phyloP scores from a whole-genome alignment of 2,329 filamentous ascomycete species.

The Fusarium hostae region DNA sequence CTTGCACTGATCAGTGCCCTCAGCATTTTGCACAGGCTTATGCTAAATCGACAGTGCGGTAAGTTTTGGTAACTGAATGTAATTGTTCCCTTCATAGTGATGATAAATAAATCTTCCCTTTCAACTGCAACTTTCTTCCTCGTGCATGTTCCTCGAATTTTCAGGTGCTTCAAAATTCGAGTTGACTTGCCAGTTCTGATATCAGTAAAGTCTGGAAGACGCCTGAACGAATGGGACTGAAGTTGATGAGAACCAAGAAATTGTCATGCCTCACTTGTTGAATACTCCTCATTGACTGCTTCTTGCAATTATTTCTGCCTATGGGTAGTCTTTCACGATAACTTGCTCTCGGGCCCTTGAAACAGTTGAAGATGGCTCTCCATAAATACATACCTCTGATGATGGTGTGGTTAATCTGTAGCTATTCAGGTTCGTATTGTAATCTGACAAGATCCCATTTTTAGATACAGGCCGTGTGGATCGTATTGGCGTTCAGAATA shows the following conservation, averaged over 20 bases:
- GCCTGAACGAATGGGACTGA: not conserved
- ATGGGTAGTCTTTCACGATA: too few relatives aligned
- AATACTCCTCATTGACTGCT: not conserved
- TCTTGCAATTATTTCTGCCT: not conserved
- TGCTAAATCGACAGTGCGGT: not conserved
- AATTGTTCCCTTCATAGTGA: not conserved
- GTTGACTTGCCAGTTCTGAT: not conserved
- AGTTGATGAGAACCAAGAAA: not conserved
- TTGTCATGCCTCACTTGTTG: not conserved
- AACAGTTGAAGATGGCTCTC: not conserved
- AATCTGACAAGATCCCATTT: slow-evolving; percentile 26
- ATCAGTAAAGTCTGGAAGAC: not conserved
- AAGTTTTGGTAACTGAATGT: not conserved
- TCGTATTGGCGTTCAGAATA: slow-evolving; percentile 17
- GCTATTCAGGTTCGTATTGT: not conserved
- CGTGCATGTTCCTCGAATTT: not conserved
- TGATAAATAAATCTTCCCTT: not conserved
- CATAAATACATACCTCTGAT: not conserved
- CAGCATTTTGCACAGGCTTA: not conserved
- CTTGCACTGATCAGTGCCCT: not conserved
- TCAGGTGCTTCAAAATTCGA: not conserved
- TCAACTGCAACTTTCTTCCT: not conserved
- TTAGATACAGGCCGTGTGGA: slow-evolving; percentile 21
- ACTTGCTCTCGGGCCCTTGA: too few relatives aligned
- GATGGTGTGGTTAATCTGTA: not conserved